Evolutionary conservation across 176 grass and related monocot genomes (phyloP).

Genomic region (Bromus sterilis): DNA sequence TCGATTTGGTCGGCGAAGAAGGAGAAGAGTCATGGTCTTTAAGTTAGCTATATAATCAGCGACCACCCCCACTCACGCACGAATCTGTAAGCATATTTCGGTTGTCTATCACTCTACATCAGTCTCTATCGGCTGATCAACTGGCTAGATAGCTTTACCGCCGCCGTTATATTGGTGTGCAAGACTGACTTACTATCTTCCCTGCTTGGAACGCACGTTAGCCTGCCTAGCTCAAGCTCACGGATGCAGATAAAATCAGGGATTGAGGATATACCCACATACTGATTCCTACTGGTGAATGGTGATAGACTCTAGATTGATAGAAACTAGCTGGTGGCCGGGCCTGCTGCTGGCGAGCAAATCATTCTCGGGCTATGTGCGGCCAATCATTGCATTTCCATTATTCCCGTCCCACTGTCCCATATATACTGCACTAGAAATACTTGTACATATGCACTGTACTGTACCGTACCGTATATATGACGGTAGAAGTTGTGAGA

Average conservation of each 20-base stretch:
- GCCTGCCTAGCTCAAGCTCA: not conserved
- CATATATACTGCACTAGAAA: too few relatives aligned
- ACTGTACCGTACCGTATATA: too few relatives aligned
- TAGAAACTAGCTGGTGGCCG: too few relatives aligned
- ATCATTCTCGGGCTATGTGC: slow-evolving; percentile 1
- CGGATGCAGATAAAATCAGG: too few relatives aligned
- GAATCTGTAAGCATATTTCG: not conserved
- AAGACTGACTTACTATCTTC: slow-evolving; percentile 19
- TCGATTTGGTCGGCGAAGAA: slow-evolving; percentile 46
- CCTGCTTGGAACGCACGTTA: slow-evolving; percentile 31
- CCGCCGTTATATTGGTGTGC: slow-evolving; percentile 50
- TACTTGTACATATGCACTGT: too few relatives aligned
- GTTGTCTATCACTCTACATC: too few relatives aligned
- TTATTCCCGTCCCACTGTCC: not conserved
- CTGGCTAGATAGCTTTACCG: slow-evolving; percentile 6
- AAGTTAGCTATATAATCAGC: not conserved
- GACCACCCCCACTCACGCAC: slow-evolving; percentile 9
- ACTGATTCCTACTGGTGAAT: too few relatives aligned
- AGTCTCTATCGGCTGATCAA: not conserved
- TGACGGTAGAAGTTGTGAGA: too few relatives aligned
- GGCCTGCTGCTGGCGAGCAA: not conserved
- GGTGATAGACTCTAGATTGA: too few relatives aligned
- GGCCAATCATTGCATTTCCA: not conserved
- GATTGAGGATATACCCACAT: not conserved
- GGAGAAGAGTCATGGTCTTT: not conserved